Evolutionary conservation across 495 filamentous ascomycete species (phyloP), one percentile per base, ranked within the genome.

Genomic region (Hypoxylon subgilvum): DNA sequence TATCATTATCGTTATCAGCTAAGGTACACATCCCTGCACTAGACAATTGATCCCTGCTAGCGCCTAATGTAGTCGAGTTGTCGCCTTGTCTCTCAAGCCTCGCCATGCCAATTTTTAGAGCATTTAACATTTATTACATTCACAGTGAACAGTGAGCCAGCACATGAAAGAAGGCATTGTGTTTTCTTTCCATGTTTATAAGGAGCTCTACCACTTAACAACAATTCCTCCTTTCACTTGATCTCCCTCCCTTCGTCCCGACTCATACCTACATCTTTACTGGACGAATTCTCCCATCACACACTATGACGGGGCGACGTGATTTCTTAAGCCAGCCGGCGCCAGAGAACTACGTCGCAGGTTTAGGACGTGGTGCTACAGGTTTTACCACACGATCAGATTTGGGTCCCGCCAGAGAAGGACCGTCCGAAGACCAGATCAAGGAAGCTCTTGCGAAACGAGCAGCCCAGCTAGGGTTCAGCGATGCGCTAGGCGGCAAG

Each of bases 371-470:
- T 81, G 94, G 94, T 72, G 94, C 94, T 3, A 99, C 95, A 0
- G 94, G 95, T 25, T 99, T 99, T 74, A 97, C 94, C 4, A 99
- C 94, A 9, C 87, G 95, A 25, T 97, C 92, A 35, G 94, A 99
- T 82, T 80, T 99, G 25, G 94, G 94, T 35, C 95, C 95, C 30
- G 95, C 95, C 45, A 86, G 94, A 57, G 94, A 97, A 81, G 94
- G 94, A 9, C 95, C 94, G 16, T 96, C 89, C 52, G 94, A 97
- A 69, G 94, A 99, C 63, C 92, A 96, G 72, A 97, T 97, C 78
- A 96, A 97, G 72, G 94, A 95, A 66, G 91, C 90, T 38, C 86
- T 99, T 63, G 92, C 92, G 32, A 93, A 96, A 69, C 84, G 94
- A 62, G 92, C 93, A 14, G 88, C 88, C 56, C 83, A 86, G 63